phyloP scores from a whole-genome alignment of 2,329 filamentous ascomycete species.

The Alternaria triticina region DNA sequence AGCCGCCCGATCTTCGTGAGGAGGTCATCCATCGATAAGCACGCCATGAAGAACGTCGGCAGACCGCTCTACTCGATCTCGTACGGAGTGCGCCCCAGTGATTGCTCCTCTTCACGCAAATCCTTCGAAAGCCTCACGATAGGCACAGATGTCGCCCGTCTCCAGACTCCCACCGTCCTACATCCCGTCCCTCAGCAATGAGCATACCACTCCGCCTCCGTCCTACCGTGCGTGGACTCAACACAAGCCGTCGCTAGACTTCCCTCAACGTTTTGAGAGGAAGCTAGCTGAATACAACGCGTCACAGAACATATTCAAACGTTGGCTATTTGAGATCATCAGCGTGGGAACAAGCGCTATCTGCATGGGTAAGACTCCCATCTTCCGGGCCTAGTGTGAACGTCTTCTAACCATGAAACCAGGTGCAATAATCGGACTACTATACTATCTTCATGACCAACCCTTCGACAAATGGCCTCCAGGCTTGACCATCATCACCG shows the following conservation, averaged over 20 bases:
- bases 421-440: no score
- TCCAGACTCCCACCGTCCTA: neutral
- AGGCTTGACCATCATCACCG: no score
- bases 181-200: neutral
- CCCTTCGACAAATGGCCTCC: no score
- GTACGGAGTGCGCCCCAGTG: neutral
- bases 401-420: no score
- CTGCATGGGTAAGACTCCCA: no score
- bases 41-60: neutral
- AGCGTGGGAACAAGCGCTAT: conserved; percentile 20
- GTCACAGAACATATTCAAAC: conserved; percentile 26
- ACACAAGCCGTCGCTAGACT: neutral
- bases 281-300: conserved; percentile 8
- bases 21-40: neutral
- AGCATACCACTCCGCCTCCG: neutral
- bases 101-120: neutral
- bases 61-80: neutral
- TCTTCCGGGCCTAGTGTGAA: no score
- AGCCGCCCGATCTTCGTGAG: neutral
- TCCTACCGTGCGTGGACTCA: neutral
- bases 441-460: no score
- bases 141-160: neutral
- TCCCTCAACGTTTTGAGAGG: neutral
- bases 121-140: neutral
- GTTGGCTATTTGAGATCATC: conserved; percentile 37